Percentiles rank a stretch among this genome's conserved stretches.
These are phyloP conservation scores for Chlorella sp. DNA, from an alignment of 139 green algal genomes.

Conservation along the genomic window DNA sequence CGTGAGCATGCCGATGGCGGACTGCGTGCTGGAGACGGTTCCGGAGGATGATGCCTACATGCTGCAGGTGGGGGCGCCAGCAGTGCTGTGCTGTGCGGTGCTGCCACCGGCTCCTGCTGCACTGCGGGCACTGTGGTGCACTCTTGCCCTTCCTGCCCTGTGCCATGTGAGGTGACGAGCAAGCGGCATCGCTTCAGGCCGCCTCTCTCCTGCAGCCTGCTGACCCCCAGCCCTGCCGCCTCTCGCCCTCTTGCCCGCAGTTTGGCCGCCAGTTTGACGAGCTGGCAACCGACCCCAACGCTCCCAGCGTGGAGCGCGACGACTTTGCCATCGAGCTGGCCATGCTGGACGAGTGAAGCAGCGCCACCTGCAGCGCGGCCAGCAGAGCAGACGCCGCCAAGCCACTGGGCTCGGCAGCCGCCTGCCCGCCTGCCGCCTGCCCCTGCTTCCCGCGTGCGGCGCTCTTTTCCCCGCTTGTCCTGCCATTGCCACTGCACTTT, in stretches of 20 bases:
- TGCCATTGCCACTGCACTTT: too few species aligned
- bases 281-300: slow-evolving; percentile 76
- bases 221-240: too few species aligned
- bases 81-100: too few species aligned
- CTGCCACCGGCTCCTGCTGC: too few species aligned
- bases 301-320: slow-evolving; percentile 75
- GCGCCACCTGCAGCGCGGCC: too few species aligned
- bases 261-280: slow-evolving; percentile 86
- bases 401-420: neutral
- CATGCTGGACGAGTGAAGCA: slow-evolving; percentile 26
- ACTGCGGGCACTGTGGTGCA: too few species aligned
- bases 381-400: too few species aligned
- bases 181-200: too few species aligned
- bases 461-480: neutral
- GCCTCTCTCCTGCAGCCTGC: too few species aligned
- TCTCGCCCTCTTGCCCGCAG: slow-evolving; percentile 54
- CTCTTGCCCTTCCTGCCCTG: too few species aligned
- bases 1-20: slow-evolving; percentile 78
- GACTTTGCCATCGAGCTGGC: slow-evolving; percentile 86
- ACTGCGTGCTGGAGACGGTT: slow-evolving; percentile 86
- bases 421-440: neutral
- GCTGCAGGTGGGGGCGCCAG: slow-evolving; percentile 45
- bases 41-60: slow-evolving; percentile 98
- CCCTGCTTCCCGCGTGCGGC: neutral
- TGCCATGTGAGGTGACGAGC: too few species aligned